phyloP scores from a whole-genome alignment of 441 rosid species.

The Erodium moschatum region DNA sequence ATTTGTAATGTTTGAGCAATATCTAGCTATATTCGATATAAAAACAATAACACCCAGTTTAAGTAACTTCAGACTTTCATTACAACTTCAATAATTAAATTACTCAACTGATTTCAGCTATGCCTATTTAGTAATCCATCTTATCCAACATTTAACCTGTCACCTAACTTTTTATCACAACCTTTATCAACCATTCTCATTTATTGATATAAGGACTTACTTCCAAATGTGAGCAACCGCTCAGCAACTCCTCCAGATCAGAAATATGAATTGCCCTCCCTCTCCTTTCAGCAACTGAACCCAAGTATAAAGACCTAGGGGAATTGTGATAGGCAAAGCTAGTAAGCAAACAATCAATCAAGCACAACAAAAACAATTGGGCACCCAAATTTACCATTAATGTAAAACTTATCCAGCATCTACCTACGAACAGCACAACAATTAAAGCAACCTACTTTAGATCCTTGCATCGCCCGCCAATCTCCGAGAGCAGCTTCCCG shows the following conservation, averaged over 20 bases:
- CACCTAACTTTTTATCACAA: neutral
- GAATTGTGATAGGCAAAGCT: constrained; percentile 22
- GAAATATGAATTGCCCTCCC: constrained; percentile 52
- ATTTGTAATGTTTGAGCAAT: too few relatives aligned
- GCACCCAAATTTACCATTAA: constrained; percentile 4
- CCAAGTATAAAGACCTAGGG: constrained; percentile 63
- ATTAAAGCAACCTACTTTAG: constrained; percentile 37
- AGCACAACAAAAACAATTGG: neutral
- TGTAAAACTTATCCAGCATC: neutral
- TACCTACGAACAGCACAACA: neutral
- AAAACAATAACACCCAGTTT: neutral
- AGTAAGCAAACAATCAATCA: constrained; percentile 10
- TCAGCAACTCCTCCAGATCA: constrained; percentile 71
- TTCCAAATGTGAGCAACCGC: constrained; percentile 70
- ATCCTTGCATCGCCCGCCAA: constrained; percentile 57
- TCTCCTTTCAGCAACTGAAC: constrained; percentile 72
- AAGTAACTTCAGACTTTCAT: neutral
- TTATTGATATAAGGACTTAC: constrained; percentile 40
- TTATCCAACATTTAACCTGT: neutral
- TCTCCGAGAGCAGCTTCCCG: constrained; percentile 66
- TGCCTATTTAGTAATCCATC: neutral
- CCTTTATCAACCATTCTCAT: constrained; percentile 2
- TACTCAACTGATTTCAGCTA: neutral
- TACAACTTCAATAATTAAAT: neutral
- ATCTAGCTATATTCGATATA: too few relatives aligned